Percentiles rank a stretch among this genome's conserved stretches.
Conservation (phyloP, 768 basidiomycete genomes). For the Podaxis rugospora region DNA sequence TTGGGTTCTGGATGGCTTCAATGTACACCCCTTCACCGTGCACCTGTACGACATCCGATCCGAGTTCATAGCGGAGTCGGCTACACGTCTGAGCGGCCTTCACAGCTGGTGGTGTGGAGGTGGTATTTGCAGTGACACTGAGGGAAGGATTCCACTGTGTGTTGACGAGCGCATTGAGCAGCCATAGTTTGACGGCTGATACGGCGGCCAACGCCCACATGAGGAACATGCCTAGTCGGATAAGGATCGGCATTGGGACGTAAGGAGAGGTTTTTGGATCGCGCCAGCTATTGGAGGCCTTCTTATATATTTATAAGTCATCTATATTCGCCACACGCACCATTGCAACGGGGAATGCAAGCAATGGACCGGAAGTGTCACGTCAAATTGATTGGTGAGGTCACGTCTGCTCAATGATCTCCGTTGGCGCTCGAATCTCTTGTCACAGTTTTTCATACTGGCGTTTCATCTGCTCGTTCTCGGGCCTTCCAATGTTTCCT, state of each 20-base stretch:
- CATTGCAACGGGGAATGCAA: not conserved
- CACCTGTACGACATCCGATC: slow-evolving; percentile 3
- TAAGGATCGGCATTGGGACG: slow-evolving; percentile 11
- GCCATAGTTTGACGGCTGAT: not conserved
- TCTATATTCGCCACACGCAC: slow-evolving; percentile 2
- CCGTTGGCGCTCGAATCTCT: not conserved
- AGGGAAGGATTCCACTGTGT: not conserved
- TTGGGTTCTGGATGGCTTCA: slow-evolving; percentile 16
- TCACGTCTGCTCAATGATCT: not conserved
- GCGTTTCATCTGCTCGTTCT: not conserved
- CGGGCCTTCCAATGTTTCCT: not conserved
- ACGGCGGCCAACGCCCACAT: slow-evolving; percentile 6
- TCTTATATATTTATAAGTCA: slow-evolving; percentile 10
- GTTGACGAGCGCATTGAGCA: not conserved
- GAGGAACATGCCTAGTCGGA: slow-evolving; percentile 4
- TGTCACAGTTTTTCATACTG: not conserved
- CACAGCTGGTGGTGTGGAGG: not conserved
- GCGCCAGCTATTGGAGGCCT: not conserved
- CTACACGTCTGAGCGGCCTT: not conserved
- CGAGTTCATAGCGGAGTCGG: slow-evolving; percentile 6
- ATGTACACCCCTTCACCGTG: not conserved
- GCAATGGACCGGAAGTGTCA: slow-evolving; percentile 5
- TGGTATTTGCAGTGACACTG: not conserved
- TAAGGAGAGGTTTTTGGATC: slow-evolving; percentile 1
- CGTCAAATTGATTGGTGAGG: not conserved